Evolutionary conservation across 768 basidiomycete species (phyloP), one percentile per base, ranked within the genome.

Genomic region (Mycena vitilis): DNA sequence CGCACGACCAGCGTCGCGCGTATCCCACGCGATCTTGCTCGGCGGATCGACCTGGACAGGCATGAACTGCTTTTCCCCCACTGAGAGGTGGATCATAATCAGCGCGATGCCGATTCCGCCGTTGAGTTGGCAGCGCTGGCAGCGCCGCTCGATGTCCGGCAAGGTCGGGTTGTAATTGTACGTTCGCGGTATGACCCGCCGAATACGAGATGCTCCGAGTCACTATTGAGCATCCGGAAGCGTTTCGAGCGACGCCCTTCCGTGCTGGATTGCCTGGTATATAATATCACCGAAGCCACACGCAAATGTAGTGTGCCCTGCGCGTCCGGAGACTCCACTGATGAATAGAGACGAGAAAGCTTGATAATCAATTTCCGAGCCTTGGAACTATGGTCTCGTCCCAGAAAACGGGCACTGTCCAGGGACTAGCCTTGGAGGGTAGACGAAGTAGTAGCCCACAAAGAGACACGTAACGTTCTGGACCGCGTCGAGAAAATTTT

Each of bases 291-390:
- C 63, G 30, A 56, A 64, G 1, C 63, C 63, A 4, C 63, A 54
- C 2, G 44, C 30, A 38, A 63, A 63, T 16, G 44, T 37, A 1
- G 62, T 20, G 22, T 63, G 15, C 15, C 38, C 54, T 18, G 45
- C 54, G 44, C 54, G 55, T 2, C 37, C 63, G 18, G 22, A 40
- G 9, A 64, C 63, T 47, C 63, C 63, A 10, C 54, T 48, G 20
- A 64, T 57, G 30, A 64, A 64, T 23, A 64, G 12, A 10, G 63
- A 47, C 13, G 44, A 56, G 63, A 64, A 5, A 64, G 55, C 23
- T 57, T 64, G 8, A 48, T 6, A 0, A 64, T 57, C 6, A 64
- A 25, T 25, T 54, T 34, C 3, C 63, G 54, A 12, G 63, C 63
- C 18, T 38, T 57, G 16, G 36, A 38, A 30, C 18, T 56, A 12